A percentile compares a stretch with the other conserved stretches of the same genome.
Evolutionary conservation across 441 rosid genomes (phyloP).

Genomic region (Aleurites moluccanus): DNA sequence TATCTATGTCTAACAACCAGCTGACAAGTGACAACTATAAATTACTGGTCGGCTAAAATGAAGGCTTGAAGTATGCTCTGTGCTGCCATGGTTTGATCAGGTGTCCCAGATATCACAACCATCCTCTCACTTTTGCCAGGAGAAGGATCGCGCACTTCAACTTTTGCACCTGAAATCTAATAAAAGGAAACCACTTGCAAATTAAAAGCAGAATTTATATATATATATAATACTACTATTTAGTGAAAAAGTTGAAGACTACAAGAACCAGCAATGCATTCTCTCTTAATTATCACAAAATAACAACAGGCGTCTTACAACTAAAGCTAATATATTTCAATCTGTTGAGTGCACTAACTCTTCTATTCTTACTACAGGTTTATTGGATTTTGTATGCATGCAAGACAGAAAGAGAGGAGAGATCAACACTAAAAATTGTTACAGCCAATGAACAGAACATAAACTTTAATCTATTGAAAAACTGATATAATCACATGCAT

Average conservation of each 20-base stretch:
- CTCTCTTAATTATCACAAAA: not conserved
- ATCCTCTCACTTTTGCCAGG: constrained; percentile 70
- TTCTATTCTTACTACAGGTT: not conserved
- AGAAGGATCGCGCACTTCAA: constrained; percentile 69
- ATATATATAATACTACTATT: not conserved
- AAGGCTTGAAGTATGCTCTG: constrained; percentile 57
- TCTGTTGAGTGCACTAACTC: not conserved
- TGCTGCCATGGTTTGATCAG: constrained; percentile 47
- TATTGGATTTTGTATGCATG: not conserved
- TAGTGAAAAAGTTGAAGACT: not conserved
- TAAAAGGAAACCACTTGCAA: constrained; percentile 27
- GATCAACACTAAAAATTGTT: not conserved
- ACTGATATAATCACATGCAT: not conserved
- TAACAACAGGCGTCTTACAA: not conserved
- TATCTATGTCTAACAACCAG: constrained; percentile 12
- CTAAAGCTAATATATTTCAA: not conserved
- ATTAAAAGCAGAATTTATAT: not conserved
- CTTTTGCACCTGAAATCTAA: constrained; percentile 97
- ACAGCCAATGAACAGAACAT: not conserved
- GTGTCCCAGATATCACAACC: constrained; percentile 48
- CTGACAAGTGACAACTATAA: not conserved
- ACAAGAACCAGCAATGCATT: not conserved
- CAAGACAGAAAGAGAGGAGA: not conserved
- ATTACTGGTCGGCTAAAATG: constrained; percentile 30
- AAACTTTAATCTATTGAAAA: not conserved